A percentile compares a stretch with the other conserved stretches of the same genome.
phyloP scores from a whole-genome alignment of 768 basidiomycete species.

The Leucosporidium scottii region DNA sequence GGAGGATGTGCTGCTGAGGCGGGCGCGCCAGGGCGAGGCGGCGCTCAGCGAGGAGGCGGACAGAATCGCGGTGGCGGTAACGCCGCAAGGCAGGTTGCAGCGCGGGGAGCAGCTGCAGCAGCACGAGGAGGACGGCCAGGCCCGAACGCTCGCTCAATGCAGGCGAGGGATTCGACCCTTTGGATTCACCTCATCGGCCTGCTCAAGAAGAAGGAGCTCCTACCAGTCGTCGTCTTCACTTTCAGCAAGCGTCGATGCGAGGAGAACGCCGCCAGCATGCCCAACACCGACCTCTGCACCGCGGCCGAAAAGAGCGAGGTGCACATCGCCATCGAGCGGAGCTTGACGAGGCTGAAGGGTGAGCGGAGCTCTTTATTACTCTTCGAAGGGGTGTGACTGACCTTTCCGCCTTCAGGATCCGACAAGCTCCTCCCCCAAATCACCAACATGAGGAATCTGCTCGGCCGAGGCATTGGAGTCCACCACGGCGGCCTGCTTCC shows the following conservation, averaged over 20 bases:
- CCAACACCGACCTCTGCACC: constrained; percentile 77
- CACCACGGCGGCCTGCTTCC: constrained; percentile 96
- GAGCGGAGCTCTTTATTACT: constrained; percentile 13
- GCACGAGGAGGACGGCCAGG: constrained; percentile 15
- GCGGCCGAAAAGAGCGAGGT: constrained; percentile 94
- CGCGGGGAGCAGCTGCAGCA: constrained; percentile 11
- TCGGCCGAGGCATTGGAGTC: constrained; percentile 88
- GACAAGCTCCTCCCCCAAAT: constrained; percentile 93
- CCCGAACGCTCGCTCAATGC: constrained; percentile 51
- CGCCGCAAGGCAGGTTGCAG: constrained; percentile 14
- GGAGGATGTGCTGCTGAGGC: no score
- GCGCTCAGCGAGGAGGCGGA: constrained; percentile 9
- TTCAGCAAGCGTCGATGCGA: constrained; percentile 96
- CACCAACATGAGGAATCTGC: constrained; percentile 73
- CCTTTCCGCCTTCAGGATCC: constrained; percentile 52
- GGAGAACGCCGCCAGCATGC: constrained; percentile 85
- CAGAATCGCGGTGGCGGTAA: constrained; percentile 38
- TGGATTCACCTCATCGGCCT: constrained; percentile 83
- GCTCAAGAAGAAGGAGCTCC: constrained; percentile 72
- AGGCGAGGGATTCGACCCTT: constrained; percentile 64
- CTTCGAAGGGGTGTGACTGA: neutral
- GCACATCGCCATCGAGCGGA: constrained; percentile 87
- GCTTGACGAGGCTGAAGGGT: constrained; percentile 86
- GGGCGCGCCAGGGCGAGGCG: no score
- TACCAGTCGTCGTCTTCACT: constrained; percentile 94